Conservation (phyloP, 148 eudicot genomes). For the Hydrangea macrophylla region DNA sequence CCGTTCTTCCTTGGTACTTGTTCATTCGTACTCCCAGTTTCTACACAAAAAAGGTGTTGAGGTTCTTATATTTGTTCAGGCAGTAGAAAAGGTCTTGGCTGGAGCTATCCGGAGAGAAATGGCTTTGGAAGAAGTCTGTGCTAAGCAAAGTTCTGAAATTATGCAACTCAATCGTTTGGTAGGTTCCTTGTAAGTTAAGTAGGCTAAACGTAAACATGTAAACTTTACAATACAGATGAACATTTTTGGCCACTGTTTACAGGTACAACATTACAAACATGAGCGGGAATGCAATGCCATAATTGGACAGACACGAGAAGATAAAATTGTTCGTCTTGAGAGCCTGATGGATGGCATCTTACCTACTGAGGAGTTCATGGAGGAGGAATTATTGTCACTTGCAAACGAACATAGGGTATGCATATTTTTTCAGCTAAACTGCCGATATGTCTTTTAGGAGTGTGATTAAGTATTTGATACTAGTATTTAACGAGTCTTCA, state of each 20-base stretch:
- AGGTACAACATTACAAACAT: constrained; percentile 96
- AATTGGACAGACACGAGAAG: constrained; percentile 85
- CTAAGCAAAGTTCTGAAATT: constrained; percentile 78
- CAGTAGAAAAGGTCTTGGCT: constrained; percentile 89
- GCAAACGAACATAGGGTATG: constrained; percentile 76
- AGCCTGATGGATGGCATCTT: constrained; percentile 93
- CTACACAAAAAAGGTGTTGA: too few relatives aligned
- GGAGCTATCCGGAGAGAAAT: constrained; percentile 98
- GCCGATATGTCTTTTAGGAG: background rate
- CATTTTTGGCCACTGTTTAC: constrained; percentile 21
- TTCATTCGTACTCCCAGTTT: too few relatives aligned
- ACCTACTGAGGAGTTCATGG: constrained; percentile 78
- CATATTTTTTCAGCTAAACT: background rate
- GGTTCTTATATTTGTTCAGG: constrained; percentile 45
- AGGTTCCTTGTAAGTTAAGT: constrained; percentile 19
- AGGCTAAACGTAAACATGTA: background rate
- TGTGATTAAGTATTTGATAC: too few relatives aligned
- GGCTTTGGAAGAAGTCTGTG: constrained; percentile 87
- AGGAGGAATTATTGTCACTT: constrained; percentile 67
- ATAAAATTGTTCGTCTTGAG: constrained; percentile 90
- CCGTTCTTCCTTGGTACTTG: too few relatives aligned
- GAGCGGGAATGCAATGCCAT: constrained; percentile 95
- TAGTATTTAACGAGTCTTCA: too few relatives aligned
- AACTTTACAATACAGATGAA: constrained; percentile 10
- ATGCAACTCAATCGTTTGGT: constrained; percentile 86